Conservation (phyloP, 495 filamentous ascomycete species). For the Neurospora sp. region DNA sequence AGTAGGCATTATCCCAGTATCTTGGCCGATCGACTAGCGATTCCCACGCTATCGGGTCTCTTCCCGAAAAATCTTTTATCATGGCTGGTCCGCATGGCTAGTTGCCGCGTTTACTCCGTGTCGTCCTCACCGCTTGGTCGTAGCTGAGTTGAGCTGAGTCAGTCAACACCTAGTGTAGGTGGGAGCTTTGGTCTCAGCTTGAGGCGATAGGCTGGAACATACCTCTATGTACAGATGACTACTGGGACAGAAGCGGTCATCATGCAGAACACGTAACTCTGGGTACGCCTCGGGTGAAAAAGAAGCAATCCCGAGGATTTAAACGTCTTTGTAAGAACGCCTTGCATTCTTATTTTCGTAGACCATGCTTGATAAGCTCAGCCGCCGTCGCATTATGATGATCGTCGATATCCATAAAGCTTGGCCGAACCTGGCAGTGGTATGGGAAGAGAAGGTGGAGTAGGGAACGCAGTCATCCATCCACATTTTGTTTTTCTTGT, state of each 20-base stretch:
- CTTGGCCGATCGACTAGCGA: not conserved
- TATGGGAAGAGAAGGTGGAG: not conserved
- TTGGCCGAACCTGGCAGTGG: not conserved
- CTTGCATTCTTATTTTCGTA: not conserved
- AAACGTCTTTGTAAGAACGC: not conserved
- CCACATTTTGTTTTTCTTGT: not conserved
- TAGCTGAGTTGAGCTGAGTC: not conserved
- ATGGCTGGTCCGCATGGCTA: not conserved
- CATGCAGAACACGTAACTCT: not conserved
- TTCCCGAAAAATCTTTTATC: not conserved
- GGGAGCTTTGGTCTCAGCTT: not conserved
- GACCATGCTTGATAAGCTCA: not conserved
- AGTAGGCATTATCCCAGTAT: not conserved
- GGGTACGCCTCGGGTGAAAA: not conserved
- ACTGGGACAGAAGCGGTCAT: not conserved
- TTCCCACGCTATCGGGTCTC: not conserved
- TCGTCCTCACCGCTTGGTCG: not conserved
- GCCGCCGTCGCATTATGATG: not conserved
- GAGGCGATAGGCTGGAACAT: not conserved
- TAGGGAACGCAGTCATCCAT: not conserved
- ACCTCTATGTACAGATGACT: not conserved
- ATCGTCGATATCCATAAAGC: not conserved
- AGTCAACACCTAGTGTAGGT: not conserved
- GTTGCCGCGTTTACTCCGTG: not conserved
- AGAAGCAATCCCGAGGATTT: not conserved